These are phyloP conservation scores for Collybiopsis confluens DNA, from an alignment of 768 basidiomycete species.

Conservation along the genomic window DNA sequence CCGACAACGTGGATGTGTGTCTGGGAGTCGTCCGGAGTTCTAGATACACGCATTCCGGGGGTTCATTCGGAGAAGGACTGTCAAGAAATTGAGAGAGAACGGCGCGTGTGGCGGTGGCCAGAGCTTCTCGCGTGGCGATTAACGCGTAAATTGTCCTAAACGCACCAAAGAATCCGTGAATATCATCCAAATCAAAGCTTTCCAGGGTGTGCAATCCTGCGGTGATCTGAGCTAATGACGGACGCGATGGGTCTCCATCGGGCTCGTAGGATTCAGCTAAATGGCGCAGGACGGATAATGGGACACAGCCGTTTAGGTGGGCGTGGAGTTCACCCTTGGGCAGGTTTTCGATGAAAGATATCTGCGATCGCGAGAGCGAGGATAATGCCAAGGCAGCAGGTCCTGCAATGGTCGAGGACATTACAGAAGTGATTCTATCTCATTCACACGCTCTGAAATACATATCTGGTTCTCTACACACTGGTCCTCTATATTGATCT, in stretches of 20 bases:
- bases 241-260: constrained; percentile 7
- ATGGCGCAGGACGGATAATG: constrained; percentile 54
- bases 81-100: constrained; percentile 65
- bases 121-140: constrained; percentile 54
- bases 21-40: constrained; percentile 84
- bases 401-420: background rate
- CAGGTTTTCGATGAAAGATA: constrained; percentile 55
- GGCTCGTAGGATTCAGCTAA: constrained; percentile 44
- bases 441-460: too few species aligned
- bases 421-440: background rate
- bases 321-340: constrained; percentile 87
- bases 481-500: background rate
- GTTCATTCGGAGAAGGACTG: constrained; percentile 13
- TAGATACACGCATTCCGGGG: constrained; percentile 63
- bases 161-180: constrained; percentile 70
- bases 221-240: constrained; percentile 11
- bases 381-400: constrained; percentile 48
- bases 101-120: constrained; percentile 55
- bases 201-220: constrained; percentile 34
- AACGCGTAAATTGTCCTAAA: constrained; percentile 80
- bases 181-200: constrained; percentile 41
- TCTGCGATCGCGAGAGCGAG: constrained; percentile 46
- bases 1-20: constrained; percentile 50
- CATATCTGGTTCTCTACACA: too few species aligned
- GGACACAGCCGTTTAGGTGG: constrained; percentile 83